Base-by-base conservation (phyloP, 2,329 filamentous ascomycete species). In the Nemania abortiva region DNA sequence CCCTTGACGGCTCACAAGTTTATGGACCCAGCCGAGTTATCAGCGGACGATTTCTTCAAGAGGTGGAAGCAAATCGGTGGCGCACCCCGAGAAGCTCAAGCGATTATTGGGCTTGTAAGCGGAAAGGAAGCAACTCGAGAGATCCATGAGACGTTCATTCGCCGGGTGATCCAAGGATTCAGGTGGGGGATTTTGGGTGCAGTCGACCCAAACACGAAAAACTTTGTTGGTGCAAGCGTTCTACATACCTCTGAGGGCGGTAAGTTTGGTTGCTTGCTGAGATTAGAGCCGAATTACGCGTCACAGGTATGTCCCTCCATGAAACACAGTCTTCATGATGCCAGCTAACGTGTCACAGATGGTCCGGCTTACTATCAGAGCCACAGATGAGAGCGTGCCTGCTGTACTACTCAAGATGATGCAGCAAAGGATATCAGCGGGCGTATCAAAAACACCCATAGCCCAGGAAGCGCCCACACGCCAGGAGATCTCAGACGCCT, bases 11-110 rank as follows among this genome's bases (percentile, higher is more conserved):
- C 95, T 63, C 95, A 98, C 82, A 97, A 98, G 79, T 99, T 97
- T 78, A 98, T 98, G 94, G 95, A 98, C 71, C 89, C 93, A 0
- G 95, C 96, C 0, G 91, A 96, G 65, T 85, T 99, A 47, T 89
- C 89, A 6, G 90, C 91, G 0, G 96, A 99, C 61, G 96, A 99
- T 78, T 99, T 98, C 82, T 99, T 99, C 88, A 98, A 97, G 85
- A 88, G 97, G 60, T 99, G 96, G 96, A 97, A 97, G 85, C 96
- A 99, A 82, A 98, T 99, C 75, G 96, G 96, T 13, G 94, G 92
- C 5, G 89, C 89, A 1, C 91, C 95, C 0, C 89, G 97, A 34
- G 97, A 99, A 81, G 91, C 93, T 0, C 96, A 99, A 79, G 88
- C 88, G 56, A 94, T 98, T 37, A 97, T 99, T 80, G 90, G 91